Percentiles rank a stretch among this genome's conserved stretches.
Conservation (phyloP, 495 filamentous ascomycete species). For the Hyaloscypha hepaticicola region DNA sequence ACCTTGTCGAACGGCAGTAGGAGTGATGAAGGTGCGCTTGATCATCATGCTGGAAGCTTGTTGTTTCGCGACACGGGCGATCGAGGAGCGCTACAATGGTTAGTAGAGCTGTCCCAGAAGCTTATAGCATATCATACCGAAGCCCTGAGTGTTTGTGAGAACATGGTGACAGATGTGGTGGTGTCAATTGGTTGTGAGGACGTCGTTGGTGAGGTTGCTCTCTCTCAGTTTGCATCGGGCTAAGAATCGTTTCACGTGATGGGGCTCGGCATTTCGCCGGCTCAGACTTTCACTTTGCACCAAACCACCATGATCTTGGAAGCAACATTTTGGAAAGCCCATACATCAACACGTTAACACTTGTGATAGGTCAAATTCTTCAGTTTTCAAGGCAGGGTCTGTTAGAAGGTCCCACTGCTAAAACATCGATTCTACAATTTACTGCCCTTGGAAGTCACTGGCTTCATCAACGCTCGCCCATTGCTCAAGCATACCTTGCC, state of each 20-base stretch:
- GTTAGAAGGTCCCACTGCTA: not conserved
- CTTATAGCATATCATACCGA: constrained; percentile 52
- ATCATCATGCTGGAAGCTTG: constrained; percentile 58
- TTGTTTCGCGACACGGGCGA: constrained; percentile 69
- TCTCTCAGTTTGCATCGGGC: constrained; percentile 6
- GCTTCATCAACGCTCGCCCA: constrained; percentile 74
- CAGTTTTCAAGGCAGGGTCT: not conserved
- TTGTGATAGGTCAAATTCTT: not conserved
- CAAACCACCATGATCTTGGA: not conserved
- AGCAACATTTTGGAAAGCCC: no score
- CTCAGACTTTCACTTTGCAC: not conserved
- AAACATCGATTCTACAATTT: constrained; percentile 52
- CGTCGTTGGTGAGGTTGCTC: constrained; percentile 20
- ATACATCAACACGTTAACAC: no score
- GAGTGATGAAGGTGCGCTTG: constrained; percentile 78
- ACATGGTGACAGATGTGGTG: constrained; percentile 51
- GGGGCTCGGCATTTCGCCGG: not conserved
- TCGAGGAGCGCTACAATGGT: constrained; percentile 70
- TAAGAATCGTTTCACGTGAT: constrained; percentile 14
- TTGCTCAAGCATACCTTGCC: constrained; percentile 82
- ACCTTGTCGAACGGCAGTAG: constrained; percentile 75
- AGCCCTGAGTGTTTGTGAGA: constrained; percentile 64
- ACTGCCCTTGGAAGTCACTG: constrained; percentile 52
- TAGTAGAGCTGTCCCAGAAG: constrained; percentile 27
- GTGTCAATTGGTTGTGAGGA: constrained; percentile 29